Conservation (phyloP, 169 alveolate species). For the Nephromyces sp. region DNA sequence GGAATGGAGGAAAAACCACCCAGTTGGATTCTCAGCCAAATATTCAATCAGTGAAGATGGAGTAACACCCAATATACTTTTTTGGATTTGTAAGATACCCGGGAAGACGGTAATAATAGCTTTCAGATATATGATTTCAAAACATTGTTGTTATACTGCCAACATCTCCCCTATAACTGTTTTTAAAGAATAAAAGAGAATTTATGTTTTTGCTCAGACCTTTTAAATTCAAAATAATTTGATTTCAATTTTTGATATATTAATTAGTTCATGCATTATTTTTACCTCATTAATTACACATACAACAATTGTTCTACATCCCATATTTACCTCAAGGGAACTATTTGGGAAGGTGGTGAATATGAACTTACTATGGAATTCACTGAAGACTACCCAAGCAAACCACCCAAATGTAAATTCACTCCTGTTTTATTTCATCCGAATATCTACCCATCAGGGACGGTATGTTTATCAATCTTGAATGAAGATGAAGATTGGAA, state of each 20-base stretch:
- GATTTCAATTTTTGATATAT: neutral
- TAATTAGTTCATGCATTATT: neutral
- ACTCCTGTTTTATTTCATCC: constrained; percentile 94
- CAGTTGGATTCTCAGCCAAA: constrained; percentile 92
- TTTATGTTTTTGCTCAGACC: neutral
- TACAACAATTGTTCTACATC: neutral
- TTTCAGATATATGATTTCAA: neutral
- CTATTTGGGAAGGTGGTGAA: constrained; percentile 96
- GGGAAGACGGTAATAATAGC: constrained; percentile 75
- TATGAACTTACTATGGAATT: constrained; percentile 92
- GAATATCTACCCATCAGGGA: constrained; percentile 91
- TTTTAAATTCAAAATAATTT: constrained; percentile 1
- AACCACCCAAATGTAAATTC: constrained; percentile 98
- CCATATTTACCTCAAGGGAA: constrained; percentile 36
- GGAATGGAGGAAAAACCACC: constrained; percentile 95
- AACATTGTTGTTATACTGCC: neutral
- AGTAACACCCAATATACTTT: constrained; percentile 76
- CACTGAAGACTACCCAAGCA: constrained; percentile 96
- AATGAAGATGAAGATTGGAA: constrained; percentile 99
- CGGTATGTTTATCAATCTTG: constrained; percentile 94
- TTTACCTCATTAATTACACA: neutral
- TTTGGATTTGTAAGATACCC: constrained; percentile 94
- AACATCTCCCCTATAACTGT: neutral
- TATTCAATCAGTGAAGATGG: constrained; percentile 83
- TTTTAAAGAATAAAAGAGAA: neutral